Conservation (phyloP, 257 asterid species). For the Eucommia ulmoides region DNA sequence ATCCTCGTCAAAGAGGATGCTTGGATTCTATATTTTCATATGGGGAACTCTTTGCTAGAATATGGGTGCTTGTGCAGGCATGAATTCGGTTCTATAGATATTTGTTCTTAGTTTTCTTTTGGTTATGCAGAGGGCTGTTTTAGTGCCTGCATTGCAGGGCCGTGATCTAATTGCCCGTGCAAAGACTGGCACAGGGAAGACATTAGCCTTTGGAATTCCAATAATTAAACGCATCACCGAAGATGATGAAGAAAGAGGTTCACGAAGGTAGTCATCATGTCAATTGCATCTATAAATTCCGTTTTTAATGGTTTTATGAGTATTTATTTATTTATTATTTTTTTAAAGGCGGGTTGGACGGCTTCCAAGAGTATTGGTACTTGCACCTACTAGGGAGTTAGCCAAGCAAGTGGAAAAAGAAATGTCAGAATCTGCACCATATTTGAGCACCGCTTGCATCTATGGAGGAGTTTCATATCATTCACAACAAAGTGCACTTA, state of each 20-base stretch:
- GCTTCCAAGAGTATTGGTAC: slow-evolving; percentile 76
- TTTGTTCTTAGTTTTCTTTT: slow-evolving; percentile 6
- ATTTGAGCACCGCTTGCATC: slow-evolving; percentile 54
- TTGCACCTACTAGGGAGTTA: slow-evolving; percentile 95
- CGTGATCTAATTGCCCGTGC: slow-evolving; percentile 95
- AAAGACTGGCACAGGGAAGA: slow-evolving; percentile 97
- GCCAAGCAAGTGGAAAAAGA: slow-evolving; percentile 97
- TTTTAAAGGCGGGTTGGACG: slow-evolving; percentile 59
- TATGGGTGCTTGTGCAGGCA: no score
- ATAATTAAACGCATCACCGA: slow-evolving; percentile 60
- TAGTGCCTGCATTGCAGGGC: slow-evolving; percentile 83
- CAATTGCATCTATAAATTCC: background rate
- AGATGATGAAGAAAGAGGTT: slow-evolving; percentile 38
- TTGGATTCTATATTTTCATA: no score
- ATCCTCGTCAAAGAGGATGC: no score
- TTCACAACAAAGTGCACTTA: slow-evolving; percentile 64
- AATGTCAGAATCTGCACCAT: slow-evolving; percentile 74
- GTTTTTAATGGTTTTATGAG: no score
- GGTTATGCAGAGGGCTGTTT: slow-evolving; percentile 65
- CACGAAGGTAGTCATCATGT: slow-evolving; percentile 38
- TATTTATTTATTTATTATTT: slow-evolving; percentile 8
- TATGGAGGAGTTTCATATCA: slow-evolving; percentile 84
- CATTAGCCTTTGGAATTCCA: slow-evolving; percentile 98
- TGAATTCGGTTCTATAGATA: no score
- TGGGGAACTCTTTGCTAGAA: no score